Evolutionary conservation across 1,284 basidiomycete species (phyloP).

Genomic region (Exobasidium cylindrosporum): DNA sequence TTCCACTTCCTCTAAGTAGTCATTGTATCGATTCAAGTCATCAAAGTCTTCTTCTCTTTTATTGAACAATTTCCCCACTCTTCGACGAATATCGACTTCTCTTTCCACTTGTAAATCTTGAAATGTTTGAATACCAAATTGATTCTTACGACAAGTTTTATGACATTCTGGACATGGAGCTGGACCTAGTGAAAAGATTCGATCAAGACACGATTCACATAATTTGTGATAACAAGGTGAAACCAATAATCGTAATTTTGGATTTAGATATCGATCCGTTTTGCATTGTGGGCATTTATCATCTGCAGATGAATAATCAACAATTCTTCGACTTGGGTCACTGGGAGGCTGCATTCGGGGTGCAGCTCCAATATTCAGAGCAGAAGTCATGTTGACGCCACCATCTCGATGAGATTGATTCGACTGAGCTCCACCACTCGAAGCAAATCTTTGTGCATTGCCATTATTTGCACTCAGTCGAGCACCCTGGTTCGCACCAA

Average conservation of each 20-base stretch:
- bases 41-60: conserved; percentile 86
- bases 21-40: conserved; percentile 79
- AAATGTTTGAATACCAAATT: conserved; percentile 94
- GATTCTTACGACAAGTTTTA: conserved; percentile 83
- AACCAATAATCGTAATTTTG: conserved; percentile 86
- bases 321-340: conserved; percentile 2
- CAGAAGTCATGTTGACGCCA: neutral
- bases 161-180: conserved; percentile 93
- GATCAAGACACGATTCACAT: conserved; percentile 76
- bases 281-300: conserved; percentile 97
- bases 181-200: conserved; percentile 90
- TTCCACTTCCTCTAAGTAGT: conserved; percentile 94
- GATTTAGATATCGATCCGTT: conserved; percentile 92
- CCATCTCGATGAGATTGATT: neutral
- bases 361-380: neutral
- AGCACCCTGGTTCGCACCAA: neutral
- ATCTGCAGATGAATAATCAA: conserved; percentile 29
- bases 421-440: neutral
- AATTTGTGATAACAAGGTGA: conserved; percentile 98
- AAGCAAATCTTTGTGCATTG: neutral
- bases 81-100: conserved; percentile 82
- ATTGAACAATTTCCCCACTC: conserved; percentile 80
- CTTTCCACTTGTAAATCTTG: conserved; percentile 95
- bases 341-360: conserved; percentile 4
- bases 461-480: neutral